Evolutionary conservation across 352 stramenopile species (phyloP).

Genomic region (Globisporangium middletonii): DNA sequence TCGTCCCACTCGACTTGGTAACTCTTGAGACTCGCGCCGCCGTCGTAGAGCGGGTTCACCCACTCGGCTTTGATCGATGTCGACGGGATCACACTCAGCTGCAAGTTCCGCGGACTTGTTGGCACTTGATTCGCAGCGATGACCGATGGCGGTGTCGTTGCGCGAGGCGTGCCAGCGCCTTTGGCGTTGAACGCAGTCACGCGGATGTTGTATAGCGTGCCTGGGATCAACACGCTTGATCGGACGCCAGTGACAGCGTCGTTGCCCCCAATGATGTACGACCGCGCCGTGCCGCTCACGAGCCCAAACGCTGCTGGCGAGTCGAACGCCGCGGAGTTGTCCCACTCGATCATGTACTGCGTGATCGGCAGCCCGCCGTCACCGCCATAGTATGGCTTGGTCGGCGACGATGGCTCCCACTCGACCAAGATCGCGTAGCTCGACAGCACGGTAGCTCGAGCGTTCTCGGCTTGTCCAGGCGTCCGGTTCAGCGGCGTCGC

Average conservation of each 20-base stretch:
- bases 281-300: conserved; percentile 34
- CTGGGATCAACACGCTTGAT: conserved; percentile 68
- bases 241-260: conserved; percentile 92
- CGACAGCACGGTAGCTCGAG: conserved; percentile 70
- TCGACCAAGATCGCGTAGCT: conserved; percentile 89
- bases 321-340: conserved; percentile 84
- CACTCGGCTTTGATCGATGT: conserved; percentile 82
- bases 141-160: conserved; percentile 37
- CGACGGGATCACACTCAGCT: conserved; percentile 41
- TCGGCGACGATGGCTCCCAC: conserved; percentile 82
- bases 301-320: conserved; percentile 76
- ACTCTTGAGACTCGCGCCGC: conserved; percentile 74
- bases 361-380: conserved; percentile 90
- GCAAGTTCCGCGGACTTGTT: conserved; percentile 48
- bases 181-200: conserved; percentile 77
- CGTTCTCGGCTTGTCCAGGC: conserved; percentile 65
- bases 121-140: conserved; percentile 58
- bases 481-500: conserved; percentile 58
- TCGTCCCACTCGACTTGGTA: conserved; percentile 85
- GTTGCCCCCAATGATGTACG: conserved; percentile 90
- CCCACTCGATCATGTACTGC: conserved; percentile 96
- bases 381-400: conserved; percentile 86
- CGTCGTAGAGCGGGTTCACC: conserved; percentile 88
- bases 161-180: conserved; percentile 41
- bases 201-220: conserved; percentile 72